A percentile compares a stretch with the other conserved stretches of the same genome.
Evolutionary conservation across 805 yeast species (phyloP).

Genomic region (Yamadazyma ubonensis): DNA sequence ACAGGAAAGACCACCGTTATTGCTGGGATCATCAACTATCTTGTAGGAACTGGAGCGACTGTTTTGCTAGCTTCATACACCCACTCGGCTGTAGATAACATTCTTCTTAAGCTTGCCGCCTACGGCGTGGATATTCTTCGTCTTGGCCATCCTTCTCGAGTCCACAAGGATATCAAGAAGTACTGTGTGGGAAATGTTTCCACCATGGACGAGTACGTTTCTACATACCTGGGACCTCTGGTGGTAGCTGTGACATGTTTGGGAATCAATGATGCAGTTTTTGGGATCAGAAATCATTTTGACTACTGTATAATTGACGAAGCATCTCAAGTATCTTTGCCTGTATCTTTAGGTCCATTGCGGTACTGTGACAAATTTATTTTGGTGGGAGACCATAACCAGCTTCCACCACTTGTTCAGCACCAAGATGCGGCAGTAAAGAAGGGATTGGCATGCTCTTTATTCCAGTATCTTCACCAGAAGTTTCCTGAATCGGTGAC

Average conservation of each 20-base stretch:
- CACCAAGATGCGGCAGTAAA: slow-evolving; percentile 60
- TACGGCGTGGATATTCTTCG: slow-evolving; percentile 50
- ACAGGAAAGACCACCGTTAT: slow-evolving; percentile 77
- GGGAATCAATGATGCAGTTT: slow-evolving; percentile 65
- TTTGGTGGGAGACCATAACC: slow-evolving; percentile 95
- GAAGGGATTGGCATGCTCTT: slow-evolving; percentile 65
- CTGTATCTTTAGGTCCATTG: slow-evolving; percentile 86
- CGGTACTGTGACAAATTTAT: slow-evolving; percentile 75
- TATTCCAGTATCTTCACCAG: slow-evolving; percentile 75
- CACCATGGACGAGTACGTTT: slow-evolving; percentile 45
- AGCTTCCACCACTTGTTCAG: slow-evolving; percentile 83
- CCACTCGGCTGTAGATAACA: slow-evolving; percentile 95
- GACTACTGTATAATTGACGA: slow-evolving; percentile 96
- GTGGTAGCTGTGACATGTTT: slow-evolving; percentile 90
- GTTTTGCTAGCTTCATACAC: slow-evolving; percentile 85
- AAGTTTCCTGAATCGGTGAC: slow-evolving; percentile 71
- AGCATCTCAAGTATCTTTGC: slow-evolving; percentile 93
- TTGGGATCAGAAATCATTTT: slow-evolving; percentile 54
- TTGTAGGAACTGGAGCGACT: slow-evolving; percentile 61
- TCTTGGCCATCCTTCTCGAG: slow-evolving; percentile 57
- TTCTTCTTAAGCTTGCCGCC: slow-evolving; percentile 64
- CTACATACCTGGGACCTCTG: slow-evolving; percentile 52
- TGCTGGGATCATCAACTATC: slow-evolving; percentile 62
- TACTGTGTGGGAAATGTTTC: slow-evolving; percentile 47
- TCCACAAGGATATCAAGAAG: slow-evolving; percentile 61